Conservation (phyloP, 495 filamentous ascomycete genomes). For the Articulospora tetracladia region DNA sequence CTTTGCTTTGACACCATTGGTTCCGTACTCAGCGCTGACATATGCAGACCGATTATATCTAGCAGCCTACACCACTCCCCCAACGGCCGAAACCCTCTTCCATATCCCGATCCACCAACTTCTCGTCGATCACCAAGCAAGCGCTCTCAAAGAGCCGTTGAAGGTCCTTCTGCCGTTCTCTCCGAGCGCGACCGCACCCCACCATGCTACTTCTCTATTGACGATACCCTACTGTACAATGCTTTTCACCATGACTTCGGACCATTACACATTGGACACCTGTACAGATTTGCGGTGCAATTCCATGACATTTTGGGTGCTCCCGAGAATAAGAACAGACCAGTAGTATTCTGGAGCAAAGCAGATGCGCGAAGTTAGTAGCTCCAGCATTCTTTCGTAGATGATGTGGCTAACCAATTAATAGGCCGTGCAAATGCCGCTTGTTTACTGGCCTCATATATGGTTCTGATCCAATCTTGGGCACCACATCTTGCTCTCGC, state of each 20-base stretch:
- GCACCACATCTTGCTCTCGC: conserved; percentile 97
- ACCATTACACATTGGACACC: conserved; percentile 91
- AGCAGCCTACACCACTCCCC: conserved; percentile 82
- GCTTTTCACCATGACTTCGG: conserved; percentile 99
- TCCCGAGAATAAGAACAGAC: conserved; percentile 73
- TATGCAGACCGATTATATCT: conserved; percentile 86
- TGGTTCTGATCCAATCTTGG: conserved; percentile 98
- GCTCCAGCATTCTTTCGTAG: neutral
- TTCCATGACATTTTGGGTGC: conserved; percentile 94
- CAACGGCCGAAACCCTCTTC: conserved; percentile 77
- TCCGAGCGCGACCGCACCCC: conserved; percentile 34
- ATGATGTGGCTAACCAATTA: neutral
- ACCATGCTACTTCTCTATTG: conserved; percentile 93
- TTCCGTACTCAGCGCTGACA: conserved; percentile 21
- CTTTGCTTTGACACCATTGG: neutral
- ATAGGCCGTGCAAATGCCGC: conserved; percentile 88
- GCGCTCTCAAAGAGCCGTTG: conserved; percentile 62
- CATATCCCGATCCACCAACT: conserved; percentile 60
- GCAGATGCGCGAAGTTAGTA: conserved; percentile 80
- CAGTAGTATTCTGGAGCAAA: conserved; percentile 92
- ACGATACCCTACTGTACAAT: conserved; percentile 91
- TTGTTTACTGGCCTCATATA: conserved; percentile 92
- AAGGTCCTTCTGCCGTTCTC: conserved; percentile 39
- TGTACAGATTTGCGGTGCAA: conserved; percentile 91
- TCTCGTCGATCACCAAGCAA: conserved; percentile 65